Evolutionary conservation across 306 rosid genomes (phyloP), one percentile per base, ranked within the genome.

Genomic region (Pachyrhizus erosus): DNA sequence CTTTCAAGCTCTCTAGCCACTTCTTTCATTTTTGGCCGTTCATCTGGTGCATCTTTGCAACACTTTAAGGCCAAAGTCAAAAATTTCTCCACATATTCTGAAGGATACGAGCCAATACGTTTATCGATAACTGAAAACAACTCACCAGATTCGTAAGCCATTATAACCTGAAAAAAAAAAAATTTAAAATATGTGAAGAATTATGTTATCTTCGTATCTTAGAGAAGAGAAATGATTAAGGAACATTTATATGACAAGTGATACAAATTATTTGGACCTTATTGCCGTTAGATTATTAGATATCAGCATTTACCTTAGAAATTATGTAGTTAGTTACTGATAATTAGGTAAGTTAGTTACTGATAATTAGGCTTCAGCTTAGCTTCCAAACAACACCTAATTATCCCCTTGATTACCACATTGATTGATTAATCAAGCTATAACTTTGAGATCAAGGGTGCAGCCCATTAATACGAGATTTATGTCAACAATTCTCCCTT

Each of bases 1-100:
- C 60, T 85, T 66, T 96, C 98, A 0, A 96, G 97, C 81, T 88
- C 93, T 40, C 97, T 87, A 46, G 88, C 97, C 13, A 96, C 97
- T 76, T 91, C 92, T 6, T 81, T 80, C 97, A 93, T 93, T 62
- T 92, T 93, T 29, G 99, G 98, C 43, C 99, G 70, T n/a, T 85
- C 89, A 52, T 92, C 91, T 20, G 99, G 88, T n/a, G 71, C 88
- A 4, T 93, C 92, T 74, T 88, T 83, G 90, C 98, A 93, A 73
- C 97, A 96, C 85, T 77, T 91, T 18, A 96, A 62, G 12, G 42
- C 42, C 21, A 62, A 62, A 33, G 23, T 62, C 1, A 62, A 31
- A 62, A 62, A 62, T 17, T 31, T 29, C 12, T 62, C 70, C 43
- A 8, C 1, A n/a, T 2, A 29, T 7, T 62, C 43, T 5, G 43